Base-by-base conservation (phyloP, 1,284 basidiomycete genomes). In the Ceratobasidium sp. region DNA sequence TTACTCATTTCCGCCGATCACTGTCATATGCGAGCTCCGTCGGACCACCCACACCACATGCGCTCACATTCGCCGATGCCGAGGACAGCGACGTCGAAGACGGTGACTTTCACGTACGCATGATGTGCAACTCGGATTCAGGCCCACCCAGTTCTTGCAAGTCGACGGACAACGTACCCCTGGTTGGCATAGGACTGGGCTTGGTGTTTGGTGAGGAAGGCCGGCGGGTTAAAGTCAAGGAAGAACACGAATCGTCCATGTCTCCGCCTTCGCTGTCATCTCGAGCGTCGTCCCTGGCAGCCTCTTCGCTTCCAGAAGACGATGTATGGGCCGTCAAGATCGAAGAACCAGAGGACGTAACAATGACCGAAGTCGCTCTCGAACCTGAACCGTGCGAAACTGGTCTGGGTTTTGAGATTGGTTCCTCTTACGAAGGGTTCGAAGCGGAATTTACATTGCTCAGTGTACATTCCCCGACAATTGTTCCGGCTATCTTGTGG, bases 21-120 rank as follows among this genome's bases (percentile, higher is more conserved):
- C 67, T 71, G 13, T 71, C 67, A 8, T 56, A 73, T 45, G 26
- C 69, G 42, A 73, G 54, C 53, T 63, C 54, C 20, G 58, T 6
- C 1, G 56, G 56, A 6, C 45, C 69, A 17, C 33, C 58, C 4
- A 73, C 69, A 31, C 69, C 69, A 11, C 58, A 60, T 23, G 33
- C 67, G n/a, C 75, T 28, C 20, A 69, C 37, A 13, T 47, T 88
- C 86, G 53, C 68, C 11, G 82, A 83, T 0, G 78, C 77, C 5
- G 79, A 79, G 23, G 76, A 80, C 11, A 80, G 81, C 28, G 82
- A 81, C n/a, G 79, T 80, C 23, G 80, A 82, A 17, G 80, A 83
- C 42, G 78, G 75, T 6, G 77, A 80, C 42, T 73, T 73, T 56
- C 69, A 73, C 23, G 69, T 73, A 8, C 69, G 58, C 15, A 73